These are phyloP conservation scores for Funneliformis mosseae DNA, from an alignment of 192 early-diverging fungal genomes.

Conservation along the genomic window DNA sequence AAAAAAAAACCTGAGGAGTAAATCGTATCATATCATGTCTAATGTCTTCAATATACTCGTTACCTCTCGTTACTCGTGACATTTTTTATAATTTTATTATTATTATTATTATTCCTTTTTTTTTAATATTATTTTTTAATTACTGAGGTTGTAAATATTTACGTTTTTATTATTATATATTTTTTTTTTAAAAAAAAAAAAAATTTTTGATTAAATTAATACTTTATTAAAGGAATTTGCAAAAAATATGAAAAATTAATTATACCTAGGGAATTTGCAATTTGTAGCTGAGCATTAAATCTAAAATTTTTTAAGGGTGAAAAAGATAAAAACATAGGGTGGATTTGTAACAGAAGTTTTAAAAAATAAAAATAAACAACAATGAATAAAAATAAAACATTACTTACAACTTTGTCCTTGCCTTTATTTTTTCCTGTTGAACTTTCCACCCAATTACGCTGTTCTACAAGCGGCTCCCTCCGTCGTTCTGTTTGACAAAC, in stretches of 20 bases:
- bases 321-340: too few species aligned
- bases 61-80: too few species aligned
- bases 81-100: too few species aligned
- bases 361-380: conserved; percentile 17
- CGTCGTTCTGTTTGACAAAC: conserved; percentile 32
- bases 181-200: too few species aligned
- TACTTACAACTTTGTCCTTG: conserved; percentile 30
- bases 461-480: not conserved
- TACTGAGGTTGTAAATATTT: too few species aligned
- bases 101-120: too few species aligned
- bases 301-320: not conserved
- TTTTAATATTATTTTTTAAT: too few species aligned
- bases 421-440: conserved; percentile 4
- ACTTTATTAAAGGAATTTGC: too few species aligned
- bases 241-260: too few species aligned
- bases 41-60: too few species aligned
- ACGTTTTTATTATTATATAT: too few species aligned
- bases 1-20: not conserved
- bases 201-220: too few species aligned
- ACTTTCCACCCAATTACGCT: not conserved
- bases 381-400: not conserved
- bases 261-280: not conserved
- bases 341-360: not conserved
- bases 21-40: not conserved
- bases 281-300: not conserved